Evolutionary conservation across 2,329 filamentous ascomycete genomes (phyloP).

Genomic region (Amauroascus niger): DNA sequence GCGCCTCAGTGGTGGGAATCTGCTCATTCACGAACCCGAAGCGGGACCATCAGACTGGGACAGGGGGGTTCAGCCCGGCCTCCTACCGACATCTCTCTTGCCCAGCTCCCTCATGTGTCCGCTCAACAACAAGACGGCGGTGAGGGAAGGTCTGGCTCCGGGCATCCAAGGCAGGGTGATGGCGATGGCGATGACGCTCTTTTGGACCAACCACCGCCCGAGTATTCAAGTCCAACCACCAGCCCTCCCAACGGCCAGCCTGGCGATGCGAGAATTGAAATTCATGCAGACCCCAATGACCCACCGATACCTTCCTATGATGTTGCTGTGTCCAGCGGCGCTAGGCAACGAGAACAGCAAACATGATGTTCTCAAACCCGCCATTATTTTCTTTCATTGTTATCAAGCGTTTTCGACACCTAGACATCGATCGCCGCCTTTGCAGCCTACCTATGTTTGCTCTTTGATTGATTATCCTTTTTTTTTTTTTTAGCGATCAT

Average conservation of each 20-base stretch:
- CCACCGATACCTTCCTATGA: slow-evolving; percentile 77
- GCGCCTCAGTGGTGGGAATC: slow-evolving; percentile 32
- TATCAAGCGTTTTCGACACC: neutral
- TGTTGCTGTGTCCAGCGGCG: slow-evolving; percentile 50
- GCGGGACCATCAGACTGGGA: slow-evolving; percentile 64
- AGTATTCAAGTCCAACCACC: slow-evolving; percentile 54
- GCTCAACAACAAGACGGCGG: slow-evolving; percentile 56
- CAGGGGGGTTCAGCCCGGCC: slow-evolving; percentile 84
- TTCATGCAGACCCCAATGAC: slow-evolving; percentile 33
- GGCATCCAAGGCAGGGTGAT: slow-evolving; percentile 6
- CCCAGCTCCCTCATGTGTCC: slow-evolving; percentile 65
- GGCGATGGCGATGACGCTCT: slow-evolving; percentile 15
- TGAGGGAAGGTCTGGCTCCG: slow-evolving; percentile 57
- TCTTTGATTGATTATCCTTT: neutral
- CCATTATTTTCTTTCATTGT: neutral
- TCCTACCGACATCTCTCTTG: slow-evolving; percentile 90
- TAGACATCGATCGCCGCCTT: neutral
- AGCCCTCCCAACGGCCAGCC: slow-evolving; percentile 25
- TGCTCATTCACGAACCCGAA: slow-evolving; percentile 64
- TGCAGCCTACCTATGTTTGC: neutral
- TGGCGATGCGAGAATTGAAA: slow-evolving; percentile 4
- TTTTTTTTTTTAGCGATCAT: slow-evolving; percentile 11
- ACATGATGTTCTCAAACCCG: neutral
- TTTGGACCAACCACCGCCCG: slow-evolving; percentile 50
- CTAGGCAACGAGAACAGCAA: neutral